Base-by-base conservation (phyloP, 768 basidiomycete genomes). In the Boletus subcaerulescens region DNA sequence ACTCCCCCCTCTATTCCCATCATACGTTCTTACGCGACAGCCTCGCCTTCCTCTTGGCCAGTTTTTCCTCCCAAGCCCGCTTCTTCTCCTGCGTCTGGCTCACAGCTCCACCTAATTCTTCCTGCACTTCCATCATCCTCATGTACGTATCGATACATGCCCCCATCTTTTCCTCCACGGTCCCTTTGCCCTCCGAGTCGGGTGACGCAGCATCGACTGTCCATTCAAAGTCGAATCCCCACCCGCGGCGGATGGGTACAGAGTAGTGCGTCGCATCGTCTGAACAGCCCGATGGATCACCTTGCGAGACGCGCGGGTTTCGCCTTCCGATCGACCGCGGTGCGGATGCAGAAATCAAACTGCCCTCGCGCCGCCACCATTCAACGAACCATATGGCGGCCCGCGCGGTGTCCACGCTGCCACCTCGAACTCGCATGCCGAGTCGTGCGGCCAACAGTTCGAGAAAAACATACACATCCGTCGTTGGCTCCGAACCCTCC, bases 171-270 rank as follows among this genome's bases (percentile, higher is more conserved):
- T 70, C 67, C 66, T 88, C 86, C 3, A 89, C 71, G 33, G 70
- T 66, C 41, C 63, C 50, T 61, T 55, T 47, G 39, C 50, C 40
- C 18, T 51, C 56, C 12, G 58, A 22, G 0, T 20, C 44, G 9
- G 33, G 6, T 15, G 58, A 56, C 40, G 49, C 46, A 29, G 48
- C 56, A 40, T 64, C 60, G 14, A 63, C 51, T 14, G 74, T 70
- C 89, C 89, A 90, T 69, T 91, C 86, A 56, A 92, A 82, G 71
- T 92, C 90, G 65, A 92, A 91, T 48, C 90, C 90, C 90, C 90
- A 92, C 3, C 88, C 89, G 48, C 80, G 82, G n/a, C 72, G 73
- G 42, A 65, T 64, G 40, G 48, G 53, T 13, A n/a, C 42, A 3
- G 49, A 39, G 10, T 11, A 20, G 22, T 18, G 31, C 4, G 24